These are phyloP conservation scores for Chalaropsis ovoidea DNA, from an alignment of 2,329 filamentous ascomycete species.

Conservation along the genomic window DNA sequence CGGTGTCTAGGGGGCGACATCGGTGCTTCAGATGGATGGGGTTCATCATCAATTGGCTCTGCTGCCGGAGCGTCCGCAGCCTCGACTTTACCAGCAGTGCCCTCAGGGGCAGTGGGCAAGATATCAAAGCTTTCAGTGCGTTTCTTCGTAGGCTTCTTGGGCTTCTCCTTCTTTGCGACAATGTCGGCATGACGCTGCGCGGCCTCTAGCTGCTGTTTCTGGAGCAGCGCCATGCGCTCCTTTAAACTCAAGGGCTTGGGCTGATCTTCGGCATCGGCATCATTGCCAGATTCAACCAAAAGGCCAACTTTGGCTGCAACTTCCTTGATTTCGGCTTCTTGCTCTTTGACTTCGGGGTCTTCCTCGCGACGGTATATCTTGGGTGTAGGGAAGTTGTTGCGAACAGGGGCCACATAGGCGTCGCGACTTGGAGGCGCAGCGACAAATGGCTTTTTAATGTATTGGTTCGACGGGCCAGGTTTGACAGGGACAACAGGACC, in stretches of 20 bases:
- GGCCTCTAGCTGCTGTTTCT: slow-evolving; percentile 88
- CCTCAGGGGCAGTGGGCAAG: slow-evolving; percentile 29
- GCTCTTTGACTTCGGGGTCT: slow-evolving; percentile 61
- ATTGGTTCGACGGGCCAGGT: slow-evolving; percentile 58
- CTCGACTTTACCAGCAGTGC: slow-evolving; percentile 34
- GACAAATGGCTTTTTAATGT: slow-evolving; percentile 95
- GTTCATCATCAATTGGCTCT: slow-evolving; percentile 35
- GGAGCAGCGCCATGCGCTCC: slow-evolving; percentile 85
- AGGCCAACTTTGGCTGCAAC: slow-evolving; percentile 60
- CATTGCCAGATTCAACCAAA: slow-evolving; percentile 38
- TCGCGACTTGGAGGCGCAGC: slow-evolving; percentile 88
- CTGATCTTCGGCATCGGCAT: slow-evolving; percentile 59
- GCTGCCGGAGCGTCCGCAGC: slow-evolving; percentile 43
- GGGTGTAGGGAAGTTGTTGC: slow-evolving; percentile 55
- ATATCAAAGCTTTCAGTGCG: slow-evolving; percentile 41
- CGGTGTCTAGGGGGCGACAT: slow-evolving; percentile 44
- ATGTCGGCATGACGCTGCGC: slow-evolving; percentile 72
- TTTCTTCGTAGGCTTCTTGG: slow-evolving; percentile 62
- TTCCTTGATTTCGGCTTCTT: slow-evolving; percentile 55
- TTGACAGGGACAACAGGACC: slow-evolving; percentile 86
- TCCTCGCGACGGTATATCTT: slow-evolving; percentile 82
- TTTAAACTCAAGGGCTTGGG: slow-evolving; percentile 90
- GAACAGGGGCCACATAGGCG: slow-evolving; percentile 68
- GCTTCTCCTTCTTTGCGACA: slow-evolving; percentile 73
- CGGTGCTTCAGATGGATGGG: slow-evolving; percentile 36